Conservation (phyloP, 2,329 filamentous ascomycete genomes). For the Akanthomyces lecanii region DNA sequence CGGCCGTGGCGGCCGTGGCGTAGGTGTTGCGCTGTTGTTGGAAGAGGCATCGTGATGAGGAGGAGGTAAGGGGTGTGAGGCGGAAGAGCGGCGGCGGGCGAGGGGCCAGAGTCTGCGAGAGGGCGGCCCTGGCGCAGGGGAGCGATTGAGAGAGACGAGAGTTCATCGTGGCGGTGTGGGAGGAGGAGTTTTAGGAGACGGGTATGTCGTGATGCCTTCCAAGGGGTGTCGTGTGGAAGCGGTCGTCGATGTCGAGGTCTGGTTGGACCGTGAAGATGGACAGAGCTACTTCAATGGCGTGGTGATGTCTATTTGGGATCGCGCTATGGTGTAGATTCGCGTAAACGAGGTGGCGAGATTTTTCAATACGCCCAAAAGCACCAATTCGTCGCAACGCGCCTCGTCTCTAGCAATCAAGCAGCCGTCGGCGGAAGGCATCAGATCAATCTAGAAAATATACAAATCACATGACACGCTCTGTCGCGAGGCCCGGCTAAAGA, state of each 20-base stretch:
- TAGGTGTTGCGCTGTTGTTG: not conserved
- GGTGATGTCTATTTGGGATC: not conserved
- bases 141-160: constrained; percentile 16
- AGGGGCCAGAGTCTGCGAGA: not conserved
- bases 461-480: constrained; percentile 34
- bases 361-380: not conserved
- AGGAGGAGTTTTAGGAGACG: not conserved
- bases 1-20: constrained; percentile 14
- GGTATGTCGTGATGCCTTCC: not conserved
- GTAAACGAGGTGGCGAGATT: not conserved
- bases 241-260: not conserved
- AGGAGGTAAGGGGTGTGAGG: not conserved
- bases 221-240: not conserved
- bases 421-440: not conserved
- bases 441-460: constrained; percentile 26
- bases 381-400: not conserved
- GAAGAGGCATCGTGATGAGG: not conserved
- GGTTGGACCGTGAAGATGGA: not conserved
- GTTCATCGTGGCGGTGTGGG: not conserved
- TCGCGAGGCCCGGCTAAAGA: constrained; percentile 28
- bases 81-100: not conserved
- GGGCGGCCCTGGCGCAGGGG: constrained; percentile 9
- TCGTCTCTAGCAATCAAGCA: not conserved
- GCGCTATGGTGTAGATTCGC: not conserved
- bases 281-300: not conserved